Conservation (phyloP, 208 protist species). For the Acanthamoeba healyi region DNA sequence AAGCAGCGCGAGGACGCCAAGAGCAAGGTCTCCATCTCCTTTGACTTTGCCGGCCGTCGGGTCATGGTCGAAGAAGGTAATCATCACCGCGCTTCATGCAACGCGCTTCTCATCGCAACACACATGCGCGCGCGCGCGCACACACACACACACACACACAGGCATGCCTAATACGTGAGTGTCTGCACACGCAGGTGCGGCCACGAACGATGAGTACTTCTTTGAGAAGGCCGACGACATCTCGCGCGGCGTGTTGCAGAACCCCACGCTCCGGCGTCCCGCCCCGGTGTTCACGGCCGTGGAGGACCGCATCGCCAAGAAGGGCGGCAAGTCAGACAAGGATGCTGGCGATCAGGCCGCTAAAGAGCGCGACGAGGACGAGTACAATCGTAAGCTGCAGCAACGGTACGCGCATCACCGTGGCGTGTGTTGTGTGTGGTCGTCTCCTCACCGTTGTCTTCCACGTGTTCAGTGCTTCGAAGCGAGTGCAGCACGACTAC, state of each 20-base stretch:
- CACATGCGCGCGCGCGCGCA: background rate
- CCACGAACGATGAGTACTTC: background rate
- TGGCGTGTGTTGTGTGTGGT: no score
- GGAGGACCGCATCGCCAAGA: background rate
- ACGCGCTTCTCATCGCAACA: no score
- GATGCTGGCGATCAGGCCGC: no score
- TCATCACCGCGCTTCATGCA: no score
- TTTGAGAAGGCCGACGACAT: slow-evolving; percentile 31
- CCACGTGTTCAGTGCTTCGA: background rate
- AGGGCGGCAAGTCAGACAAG: no score
- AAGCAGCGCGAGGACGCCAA: background rate
- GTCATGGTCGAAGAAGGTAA: slow-evolving; percentile 22
- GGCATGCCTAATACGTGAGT: no score
- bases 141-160: background rate
- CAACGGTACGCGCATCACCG: no score
- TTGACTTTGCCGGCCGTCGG: slow-evolving; percentile 45
- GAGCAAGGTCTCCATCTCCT: slow-evolving; percentile 21
- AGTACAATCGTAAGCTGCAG: no score
- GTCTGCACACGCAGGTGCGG: no score
- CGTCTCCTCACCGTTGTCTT: no score
- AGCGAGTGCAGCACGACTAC: slow-evolving; percentile 53
- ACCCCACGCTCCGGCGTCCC: background rate
- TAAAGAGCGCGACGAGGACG: no score
- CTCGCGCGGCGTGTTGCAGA: background rate
- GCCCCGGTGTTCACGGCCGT: background rate